A percentile compares a stretch with the other conserved stretches of the same genome.
These are phyloP conservation scores for Knoxdaviesia capensis DNA, from an alignment of 2,329 filamentous ascomycete genomes.

Conservation along the genomic window DNA sequence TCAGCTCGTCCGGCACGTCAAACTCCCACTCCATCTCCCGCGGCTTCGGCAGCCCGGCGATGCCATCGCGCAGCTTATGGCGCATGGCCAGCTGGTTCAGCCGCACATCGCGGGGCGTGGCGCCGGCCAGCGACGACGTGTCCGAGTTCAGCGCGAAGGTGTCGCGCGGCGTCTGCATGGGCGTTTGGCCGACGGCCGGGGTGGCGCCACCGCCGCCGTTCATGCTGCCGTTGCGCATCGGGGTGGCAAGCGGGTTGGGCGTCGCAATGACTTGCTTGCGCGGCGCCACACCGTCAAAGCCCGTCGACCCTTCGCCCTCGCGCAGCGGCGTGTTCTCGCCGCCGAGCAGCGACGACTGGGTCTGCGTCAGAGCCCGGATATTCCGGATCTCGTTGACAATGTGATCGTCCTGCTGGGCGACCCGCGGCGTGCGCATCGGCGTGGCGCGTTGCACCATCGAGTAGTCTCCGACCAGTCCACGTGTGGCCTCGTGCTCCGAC, in stretches of 20 bases:
- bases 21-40: constrained; percentile 91
- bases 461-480: constrained; percentile 76
- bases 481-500: constrained; percentile 68
- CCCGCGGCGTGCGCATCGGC: constrained; percentile 80
- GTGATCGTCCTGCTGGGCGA: constrained; percentile 80
- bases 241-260: constrained; percentile 88
- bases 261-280: constrained; percentile 69
- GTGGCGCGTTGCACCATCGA: constrained; percentile 59
- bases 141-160: constrained; percentile 65
- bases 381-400: constrained; percentile 95
- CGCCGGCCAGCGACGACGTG: constrained; percentile 40
- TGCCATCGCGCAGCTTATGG: constrained; percentile 45
- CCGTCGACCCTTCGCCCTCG: constrained; percentile 64
- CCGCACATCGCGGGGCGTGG: constrained; percentile 59
- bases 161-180: constrained; percentile 74
- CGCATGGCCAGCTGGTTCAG: constrained; percentile 49
- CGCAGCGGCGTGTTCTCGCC: constrained; percentile 84
- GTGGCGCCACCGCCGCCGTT: constrained; percentile 38
- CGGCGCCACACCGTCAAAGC: constrained; percentile 70
- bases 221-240: constrained; percentile 39
- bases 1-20: constrained; percentile 67
- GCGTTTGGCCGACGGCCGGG: constrained; percentile 54
- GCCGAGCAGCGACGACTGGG: constrained; percentile 79
- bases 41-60: constrained; percentile 75
- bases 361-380: constrained; percentile 78